Evolutionary conservation across 1,284 basidiomycete species (phyloP).

Genomic region (Cutaneotrichosporon sp.): DNA sequence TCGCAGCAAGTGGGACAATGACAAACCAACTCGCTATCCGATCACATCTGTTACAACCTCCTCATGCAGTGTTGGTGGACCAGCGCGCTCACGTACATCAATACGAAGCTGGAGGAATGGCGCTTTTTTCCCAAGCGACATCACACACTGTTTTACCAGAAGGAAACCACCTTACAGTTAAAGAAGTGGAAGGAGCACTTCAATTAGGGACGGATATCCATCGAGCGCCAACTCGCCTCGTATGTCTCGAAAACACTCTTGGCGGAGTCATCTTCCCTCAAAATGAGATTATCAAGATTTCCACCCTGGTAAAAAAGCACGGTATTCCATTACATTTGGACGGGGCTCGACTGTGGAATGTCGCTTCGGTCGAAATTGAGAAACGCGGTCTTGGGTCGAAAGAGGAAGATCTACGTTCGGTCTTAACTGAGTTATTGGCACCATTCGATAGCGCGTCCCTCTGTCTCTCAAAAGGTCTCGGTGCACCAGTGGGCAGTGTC

Average conservation of each 20-base stretch:
- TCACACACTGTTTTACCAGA: constrained; percentile 53
- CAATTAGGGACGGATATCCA: constrained; percentile 72
- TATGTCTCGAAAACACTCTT: constrained; percentile 88
- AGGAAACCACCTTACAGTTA: constrained; percentile 67
- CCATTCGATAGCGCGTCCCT: constrained; percentile 91
- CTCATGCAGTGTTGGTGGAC: constrained; percentile 76
- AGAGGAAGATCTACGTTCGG: constrained; percentile 53
- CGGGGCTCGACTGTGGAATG: constrained; percentile 89
- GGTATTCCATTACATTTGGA: constrained; percentile 84
- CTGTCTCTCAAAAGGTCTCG: constrained; percentile 95
- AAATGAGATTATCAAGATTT: constrained; percentile 79
- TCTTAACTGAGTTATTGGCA: constrained; percentile 72
- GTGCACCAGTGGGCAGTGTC: constrained; percentile 88
- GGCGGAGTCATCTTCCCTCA: constrained; percentile 91
- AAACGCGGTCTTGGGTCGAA: constrained; percentile 52
- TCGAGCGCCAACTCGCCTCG: constrained; percentile 72
- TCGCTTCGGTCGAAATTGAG: constrained; percentile 71
- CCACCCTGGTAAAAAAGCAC: constrained; percentile 67
- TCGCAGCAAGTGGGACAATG: constrained; percentile 84
- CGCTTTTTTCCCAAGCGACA: constrained; percentile 85
- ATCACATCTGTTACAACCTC: constrained; percentile 84
- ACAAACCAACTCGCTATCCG: constrained; percentile 82
- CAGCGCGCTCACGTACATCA: constrained; percentile 73
- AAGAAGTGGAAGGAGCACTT: constrained; percentile 71
- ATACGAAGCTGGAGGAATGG: constrained; percentile 74